A percentile compares a stretch with the other conserved stretches of the same genome.
phyloP scores from a whole-genome alignment of 140 eudicot species.

The Erigeron philadelphicus region DNA sequence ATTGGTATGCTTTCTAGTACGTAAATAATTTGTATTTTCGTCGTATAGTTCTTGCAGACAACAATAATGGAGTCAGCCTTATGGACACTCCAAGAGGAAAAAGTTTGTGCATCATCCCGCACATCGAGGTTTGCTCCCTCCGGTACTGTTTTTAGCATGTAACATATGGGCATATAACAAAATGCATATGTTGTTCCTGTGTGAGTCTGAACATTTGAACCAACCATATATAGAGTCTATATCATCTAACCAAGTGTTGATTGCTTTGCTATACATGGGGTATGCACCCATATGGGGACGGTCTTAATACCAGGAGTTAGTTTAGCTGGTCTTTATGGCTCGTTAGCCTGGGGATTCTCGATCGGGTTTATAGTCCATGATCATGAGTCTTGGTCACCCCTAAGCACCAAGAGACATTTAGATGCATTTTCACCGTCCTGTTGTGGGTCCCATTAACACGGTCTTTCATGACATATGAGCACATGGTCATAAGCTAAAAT shows the following conservation, averaged over 20 bases:
- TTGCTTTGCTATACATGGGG: slow-evolving; percentile 7
- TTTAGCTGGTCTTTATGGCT: neutral
- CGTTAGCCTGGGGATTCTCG: neutral
- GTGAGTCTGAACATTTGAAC: slow-evolving; percentile 7
- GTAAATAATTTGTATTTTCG: slow-evolving; percentile 5
- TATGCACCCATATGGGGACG: slow-evolving; percentile 1
- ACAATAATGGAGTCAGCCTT: slow-evolving; percentile 31
- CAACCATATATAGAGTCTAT: neutral
- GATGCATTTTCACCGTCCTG: neutral
- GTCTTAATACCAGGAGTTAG: slow-evolving; percentile 1
- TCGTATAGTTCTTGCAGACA: neutral
- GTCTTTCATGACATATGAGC: too few relatives aligned
- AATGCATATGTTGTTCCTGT: slow-evolving; percentile 1
- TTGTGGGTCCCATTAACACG: neutral
- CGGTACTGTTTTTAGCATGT: neutral
- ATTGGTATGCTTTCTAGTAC: slow-evolving; percentile 26
- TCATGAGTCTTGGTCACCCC: neutral
- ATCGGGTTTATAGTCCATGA: neutral
- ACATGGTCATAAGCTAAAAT: too few relatives aligned
- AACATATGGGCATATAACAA: slow-evolving; percentile 3
- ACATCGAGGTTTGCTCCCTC: neutral
- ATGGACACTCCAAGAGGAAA: slow-evolving; percentile 26
- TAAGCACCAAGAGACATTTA: neutral
- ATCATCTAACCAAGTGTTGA: neutral
- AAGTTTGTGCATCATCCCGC: slow-evolving; percentile 18